phyloP scores from a whole-genome alignment of 495 filamentous ascomycete species.

The Penicillium odoratum region DNA sequence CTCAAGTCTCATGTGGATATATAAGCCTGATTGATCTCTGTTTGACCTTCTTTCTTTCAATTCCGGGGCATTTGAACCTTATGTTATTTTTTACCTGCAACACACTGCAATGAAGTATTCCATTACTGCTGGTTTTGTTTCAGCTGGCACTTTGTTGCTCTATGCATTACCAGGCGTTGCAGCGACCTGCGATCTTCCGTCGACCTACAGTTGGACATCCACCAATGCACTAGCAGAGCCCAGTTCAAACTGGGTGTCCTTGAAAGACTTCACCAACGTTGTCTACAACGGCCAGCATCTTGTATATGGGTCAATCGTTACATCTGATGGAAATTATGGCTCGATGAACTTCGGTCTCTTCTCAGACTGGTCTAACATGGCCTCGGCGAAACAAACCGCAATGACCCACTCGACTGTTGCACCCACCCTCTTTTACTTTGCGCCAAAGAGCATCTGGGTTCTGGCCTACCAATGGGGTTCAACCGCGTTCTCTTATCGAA shows the following conservation, averaged over 20 bases:
- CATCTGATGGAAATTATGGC: not conserved
- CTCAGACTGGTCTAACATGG: not conserved
- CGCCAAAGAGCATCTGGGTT: slow-evolving; percentile 59
- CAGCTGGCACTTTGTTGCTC: not conserved
- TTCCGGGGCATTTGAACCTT: too few species aligned
- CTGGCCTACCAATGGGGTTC: slow-evolving; percentile 63
- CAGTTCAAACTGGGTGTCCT: not conserved
- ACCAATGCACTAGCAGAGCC: not conserved
- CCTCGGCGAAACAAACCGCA: not conserved
- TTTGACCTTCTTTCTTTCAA: too few species aligned
- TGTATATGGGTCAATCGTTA: not conserved
- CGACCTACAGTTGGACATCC: not conserved
- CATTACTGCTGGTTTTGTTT: not conserved
- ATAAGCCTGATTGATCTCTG: too few species aligned
- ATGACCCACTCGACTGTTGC: slow-evolving; percentile 40
- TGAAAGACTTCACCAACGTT: not conserved
- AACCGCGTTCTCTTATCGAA: slow-evolving; percentile 58
- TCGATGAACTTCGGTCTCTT: not conserved
- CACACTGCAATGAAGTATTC: too few species aligned
- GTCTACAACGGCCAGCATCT: not conserved
- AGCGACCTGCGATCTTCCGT: not conserved
- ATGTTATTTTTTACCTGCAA: too few species aligned
- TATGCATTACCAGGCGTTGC: not conserved
- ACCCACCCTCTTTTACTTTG: slow-evolving; percentile 62
- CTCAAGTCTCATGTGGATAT: too few species aligned